phyloP scores from a whole-genome alignment of 805 yeast genomes.

The Candida ortonii region DNA sequence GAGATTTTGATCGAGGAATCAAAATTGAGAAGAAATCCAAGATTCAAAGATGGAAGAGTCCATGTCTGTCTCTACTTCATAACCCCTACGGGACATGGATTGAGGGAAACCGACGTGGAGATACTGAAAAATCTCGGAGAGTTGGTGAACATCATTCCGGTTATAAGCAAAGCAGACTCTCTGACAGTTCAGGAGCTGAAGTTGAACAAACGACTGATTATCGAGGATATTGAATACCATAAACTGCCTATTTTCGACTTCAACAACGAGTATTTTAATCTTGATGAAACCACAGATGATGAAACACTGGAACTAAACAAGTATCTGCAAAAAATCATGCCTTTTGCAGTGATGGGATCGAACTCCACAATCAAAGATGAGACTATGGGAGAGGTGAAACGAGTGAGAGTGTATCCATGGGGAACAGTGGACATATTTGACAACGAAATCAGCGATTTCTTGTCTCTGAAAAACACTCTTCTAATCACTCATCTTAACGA shows the following conservation, averaged over 20 bases:
- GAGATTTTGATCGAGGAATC: conserved; percentile 79
- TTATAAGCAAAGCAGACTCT: conserved; percentile 77
- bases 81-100: conserved; percentile 61
- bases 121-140: conserved; percentile 67
- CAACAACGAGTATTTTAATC: conserved; percentile 50
- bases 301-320: conserved; percentile 31
- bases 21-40: conserved; percentile 78
- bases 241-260: conserved; percentile 78
- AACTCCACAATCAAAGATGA: conserved; percentile 38
- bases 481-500: conserved; percentile 84
- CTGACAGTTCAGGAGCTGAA: conserved; percentile 67
- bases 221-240: conserved; percentile 71
- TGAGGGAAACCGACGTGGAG: conserved; percentile 68
- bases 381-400: conserved; percentile 35
- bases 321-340: conserved; percentile 46
- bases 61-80: conserved; percentile 78
- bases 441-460: conserved; percentile 75
- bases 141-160: conserved; percentile 80
- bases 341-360: conserved; percentile 67
- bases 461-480: conserved; percentile 72
- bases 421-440: conserved; percentile 57
- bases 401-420: conserved; percentile 65
- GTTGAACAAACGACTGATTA: conserved; percentile 68
- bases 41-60: conserved; percentile 81
- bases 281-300: conserved; percentile 31